phyloP scores from a whole-genome alignment of 2,329 filamentous ascomycete genomes.

The Macrophomina tecta region DNA sequence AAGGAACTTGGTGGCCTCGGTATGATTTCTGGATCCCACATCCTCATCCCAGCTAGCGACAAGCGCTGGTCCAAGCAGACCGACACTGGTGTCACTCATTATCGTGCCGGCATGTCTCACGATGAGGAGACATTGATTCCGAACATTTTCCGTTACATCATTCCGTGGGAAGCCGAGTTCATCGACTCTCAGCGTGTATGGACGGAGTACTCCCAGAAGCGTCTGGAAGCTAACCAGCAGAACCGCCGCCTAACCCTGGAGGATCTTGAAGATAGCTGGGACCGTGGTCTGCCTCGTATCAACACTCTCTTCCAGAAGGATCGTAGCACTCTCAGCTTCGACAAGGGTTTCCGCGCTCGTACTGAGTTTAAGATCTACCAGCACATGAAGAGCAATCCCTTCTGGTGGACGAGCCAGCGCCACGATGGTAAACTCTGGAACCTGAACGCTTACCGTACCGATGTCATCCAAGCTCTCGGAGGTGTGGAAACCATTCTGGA shows the following conservation, averaged over 20 bases:
- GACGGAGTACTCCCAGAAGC: slow-evolving; percentile 99
- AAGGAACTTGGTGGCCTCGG: slow-evolving; percentile 96
- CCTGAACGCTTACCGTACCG: slow-evolving; percentile 90
- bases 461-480: slow-evolving; percentile 94
- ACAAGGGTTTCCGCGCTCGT: slow-evolving; percentile 95
- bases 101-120: slow-evolving; percentile 96
- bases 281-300: slow-evolving; percentile 94
- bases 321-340: slow-evolving; percentile 92
- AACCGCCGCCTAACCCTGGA: slow-evolving; percentile 93
- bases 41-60: slow-evolving; percentile 94
- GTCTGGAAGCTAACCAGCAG: slow-evolving; percentile 94
- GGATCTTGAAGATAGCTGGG: slow-evolving; percentile 97
- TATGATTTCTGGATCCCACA: slow-evolving; percentile 99
- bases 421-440: slow-evolving; percentile 99
- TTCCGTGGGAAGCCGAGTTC: slow-evolving; percentile 98
- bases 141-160: slow-evolving; percentile 99
- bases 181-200: slow-evolving; percentile 98
- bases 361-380: slow-evolving; percentile 99
- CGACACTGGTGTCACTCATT: slow-evolving; percentile 95
- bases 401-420: slow-evolving; percentile 98
- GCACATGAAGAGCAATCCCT: slow-evolving; percentile 98
- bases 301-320: slow-evolving; percentile 99
- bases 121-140: slow-evolving; percentile 97
- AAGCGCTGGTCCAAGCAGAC: slow-evolving; percentile 99
- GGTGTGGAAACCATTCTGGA: slow-evolving; percentile 98